Evolutionary conservation across 345 rosid species (phyloP).

Genomic region (Moricandia arvensis): DNA sequence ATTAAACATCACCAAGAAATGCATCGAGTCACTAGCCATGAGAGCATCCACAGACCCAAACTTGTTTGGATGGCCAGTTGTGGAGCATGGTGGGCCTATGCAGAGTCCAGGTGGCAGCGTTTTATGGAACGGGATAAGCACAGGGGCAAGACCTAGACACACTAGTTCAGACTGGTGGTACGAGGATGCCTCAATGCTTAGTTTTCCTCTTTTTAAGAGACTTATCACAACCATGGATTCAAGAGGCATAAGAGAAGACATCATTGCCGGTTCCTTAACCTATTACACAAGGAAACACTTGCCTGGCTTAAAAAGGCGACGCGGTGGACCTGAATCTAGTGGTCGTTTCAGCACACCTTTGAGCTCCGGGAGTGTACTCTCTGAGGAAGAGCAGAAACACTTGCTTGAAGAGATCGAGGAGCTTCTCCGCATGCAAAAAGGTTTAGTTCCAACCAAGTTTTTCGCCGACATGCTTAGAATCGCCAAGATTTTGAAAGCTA

Average conservation of each 20-base stretch:
- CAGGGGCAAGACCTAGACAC: constrained; percentile 79
- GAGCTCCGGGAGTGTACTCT: constrained; percentile 52
- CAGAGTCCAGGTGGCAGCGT: constrained; percentile 98
- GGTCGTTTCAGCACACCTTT: constrained; percentile 55
- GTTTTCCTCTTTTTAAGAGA: constrained; percentile 72
- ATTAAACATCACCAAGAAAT: constrained; percentile 69
- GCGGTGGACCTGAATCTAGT: constrained; percentile 59
- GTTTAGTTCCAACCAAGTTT: constrained; percentile 73
- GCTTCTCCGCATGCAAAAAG: constrained; percentile 77
- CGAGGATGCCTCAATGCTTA: constrained; percentile 77
- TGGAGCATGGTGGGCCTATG: constrained; percentile 91
- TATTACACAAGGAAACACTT: constrained; percentile 73
- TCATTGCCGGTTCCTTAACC: constrained; percentile 70
- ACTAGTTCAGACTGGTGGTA: constrained; percentile 95
- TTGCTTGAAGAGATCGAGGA: constrained; percentile 73
- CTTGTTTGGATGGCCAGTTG: constrained; percentile 88
- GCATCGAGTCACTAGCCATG: constrained; percentile 72
- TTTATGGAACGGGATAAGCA: constrained; percentile 97
- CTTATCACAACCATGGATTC: constrained; percentile 72
- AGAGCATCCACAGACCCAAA: constrained; percentile 83
- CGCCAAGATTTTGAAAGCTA: constrained; percentile 71
- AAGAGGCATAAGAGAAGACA: constrained; percentile 71
- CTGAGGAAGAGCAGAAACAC: constrained; percentile 83
- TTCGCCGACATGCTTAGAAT: constrained; percentile 82
- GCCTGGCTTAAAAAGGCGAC: constrained; percentile 81